Evolutionary conservation across 768 basidiomycete genomes (phyloP).

Genomic region (Mycena galericulata): DNA sequence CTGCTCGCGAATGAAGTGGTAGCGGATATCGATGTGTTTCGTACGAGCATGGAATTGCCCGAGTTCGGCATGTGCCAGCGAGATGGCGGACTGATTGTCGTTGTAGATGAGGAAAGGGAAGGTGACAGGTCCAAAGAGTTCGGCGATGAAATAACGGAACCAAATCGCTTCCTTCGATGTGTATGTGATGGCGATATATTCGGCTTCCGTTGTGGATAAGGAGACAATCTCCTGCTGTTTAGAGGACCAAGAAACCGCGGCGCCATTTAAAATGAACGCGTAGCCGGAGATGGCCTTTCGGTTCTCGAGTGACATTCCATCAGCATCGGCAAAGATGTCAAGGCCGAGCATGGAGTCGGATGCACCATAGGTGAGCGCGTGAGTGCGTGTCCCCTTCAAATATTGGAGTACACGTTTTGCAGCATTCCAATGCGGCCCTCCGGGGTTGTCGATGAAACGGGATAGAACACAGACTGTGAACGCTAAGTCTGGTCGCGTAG

Average conservation of each 20-base stretch:
- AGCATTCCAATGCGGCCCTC: constrained; percentile 5
- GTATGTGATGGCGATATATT: too few species aligned
- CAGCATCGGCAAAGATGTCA: constrained; percentile 20
- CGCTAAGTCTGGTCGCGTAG: too few species aligned
- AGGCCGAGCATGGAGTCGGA: constrained; percentile 6
- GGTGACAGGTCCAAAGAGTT: too few species aligned
- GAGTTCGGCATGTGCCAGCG: too few species aligned
- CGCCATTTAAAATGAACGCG: constrained; percentile 36
- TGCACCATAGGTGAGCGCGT: constrained; percentile 17
- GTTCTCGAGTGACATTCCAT: constrained; percentile 20
- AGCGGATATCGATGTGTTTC: too few species aligned
- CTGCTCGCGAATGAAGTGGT: too few species aligned
- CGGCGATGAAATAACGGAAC: constrained; percentile 36
- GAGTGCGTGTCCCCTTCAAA: constrained; percentile 19
- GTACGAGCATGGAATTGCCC: too few species aligned
- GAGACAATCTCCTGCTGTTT: too few species aligned
- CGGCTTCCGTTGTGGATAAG: too few species aligned
- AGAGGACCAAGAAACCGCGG: constrained; percentile 28
- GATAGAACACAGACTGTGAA: constrained; percentile 13
- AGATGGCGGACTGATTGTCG: too few species aligned
- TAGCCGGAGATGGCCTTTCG: constrained; percentile 19
- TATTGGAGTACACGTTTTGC: constrained; percentile 22
- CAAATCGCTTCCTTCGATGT: too few species aligned
- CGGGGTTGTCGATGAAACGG: constrained; percentile 13
- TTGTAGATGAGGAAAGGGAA: too few species aligned